Base-by-base conservation (phyloP, 2,329 filamentous ascomycete genomes). In the Fusarium redolens region DNA sequence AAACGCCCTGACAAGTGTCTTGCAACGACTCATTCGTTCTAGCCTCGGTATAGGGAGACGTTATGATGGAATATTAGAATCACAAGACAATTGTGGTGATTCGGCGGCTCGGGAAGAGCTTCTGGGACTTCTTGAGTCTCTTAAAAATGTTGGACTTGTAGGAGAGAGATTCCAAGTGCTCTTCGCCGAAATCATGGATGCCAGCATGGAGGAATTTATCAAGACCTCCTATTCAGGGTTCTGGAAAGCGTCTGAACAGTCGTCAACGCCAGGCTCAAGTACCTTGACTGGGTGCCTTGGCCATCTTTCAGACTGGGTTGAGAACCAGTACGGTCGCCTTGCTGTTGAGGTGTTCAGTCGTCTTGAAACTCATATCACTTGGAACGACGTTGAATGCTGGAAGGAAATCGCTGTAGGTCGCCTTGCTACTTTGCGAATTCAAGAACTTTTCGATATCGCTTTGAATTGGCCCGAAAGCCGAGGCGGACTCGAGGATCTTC, bases 381-480 rank as follows among this genome's bases (percentile, higher is more conserved):
- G 87, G 81, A 81, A 83, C 20, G 87, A 93, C 67, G 85, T 92
- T 45, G 87, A 91, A 71, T 89, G 89, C 69, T 94, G 92, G 88
- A 92, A 92, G 78, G 89, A 92, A 44, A 91, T 92, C 75, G 92
- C 91, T 20, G 81, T 93, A 48, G 89, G 88, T 5, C 88, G 91
- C 48, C 86, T 96, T 20, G 93, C 92, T 5, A 87, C 89, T 22
- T 84, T 93, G 52, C 88, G 93, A 47, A 93, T 92, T 50, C 85
- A 88, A 12, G 91, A 94, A 77, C 84, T 96, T 14, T 96, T 95
- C 76, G 92, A 95, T 77, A 95, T 96, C 77, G 91, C 95, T 50
- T 86, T 93, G 64, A 86, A 88, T 63, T 96, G 93, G 93, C 92
- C 93, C 7, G 82, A 87, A 40, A 94, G 92, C 73, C 86, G 88